Evolutionary conservation across 2,329 filamentous ascomycete species (phyloP).

Genomic region (Sporothrix brasiliensis): DNA sequence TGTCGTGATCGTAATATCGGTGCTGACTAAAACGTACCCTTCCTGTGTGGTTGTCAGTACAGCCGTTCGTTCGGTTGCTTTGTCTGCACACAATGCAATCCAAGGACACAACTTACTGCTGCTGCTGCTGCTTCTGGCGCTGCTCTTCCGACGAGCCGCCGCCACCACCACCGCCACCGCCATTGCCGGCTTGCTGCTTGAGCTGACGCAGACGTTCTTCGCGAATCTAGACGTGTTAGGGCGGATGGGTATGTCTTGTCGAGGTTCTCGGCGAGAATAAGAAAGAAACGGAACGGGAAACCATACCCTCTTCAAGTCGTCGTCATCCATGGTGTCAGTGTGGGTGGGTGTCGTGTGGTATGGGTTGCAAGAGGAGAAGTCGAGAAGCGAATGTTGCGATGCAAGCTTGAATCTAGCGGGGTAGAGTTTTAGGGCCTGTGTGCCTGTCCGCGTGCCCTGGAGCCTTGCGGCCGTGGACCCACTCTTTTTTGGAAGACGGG

Average conservation of each 20-base stretch:
- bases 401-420: conserved; percentile 20
- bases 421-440: conserved; percentile 19
- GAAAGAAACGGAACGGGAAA: background rate
- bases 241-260: background rate
- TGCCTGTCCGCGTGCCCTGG: conserved; percentile 19
- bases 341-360: conserved; percentile 2
- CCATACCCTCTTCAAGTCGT: conserved; percentile 46
- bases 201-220: conserved; percentile 92
- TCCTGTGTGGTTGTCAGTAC: background rate
- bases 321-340: conserved; percentile 45
- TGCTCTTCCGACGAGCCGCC: conserved; percentile 48
- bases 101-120: conserved; percentile 29
- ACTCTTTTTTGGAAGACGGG: conserved; percentile 5
- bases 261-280: background rate
- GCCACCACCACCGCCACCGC: conserved; percentile 53
- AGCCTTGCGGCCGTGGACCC: conserved; percentile 19
- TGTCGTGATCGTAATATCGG: background rate
- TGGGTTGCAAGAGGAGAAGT: background rate
- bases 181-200: conserved; percentile 66
- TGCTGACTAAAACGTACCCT: conserved; percentile 4
- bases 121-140: conserved; percentile 63
- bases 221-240: conserved; percentile 65
- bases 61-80: background rate
- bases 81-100: too few species aligned
- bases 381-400: background rate